Evolutionary conservation across 2,329 filamentous ascomycete species (phyloP).

Genomic region (Fusarium odoratissimum): DNA sequence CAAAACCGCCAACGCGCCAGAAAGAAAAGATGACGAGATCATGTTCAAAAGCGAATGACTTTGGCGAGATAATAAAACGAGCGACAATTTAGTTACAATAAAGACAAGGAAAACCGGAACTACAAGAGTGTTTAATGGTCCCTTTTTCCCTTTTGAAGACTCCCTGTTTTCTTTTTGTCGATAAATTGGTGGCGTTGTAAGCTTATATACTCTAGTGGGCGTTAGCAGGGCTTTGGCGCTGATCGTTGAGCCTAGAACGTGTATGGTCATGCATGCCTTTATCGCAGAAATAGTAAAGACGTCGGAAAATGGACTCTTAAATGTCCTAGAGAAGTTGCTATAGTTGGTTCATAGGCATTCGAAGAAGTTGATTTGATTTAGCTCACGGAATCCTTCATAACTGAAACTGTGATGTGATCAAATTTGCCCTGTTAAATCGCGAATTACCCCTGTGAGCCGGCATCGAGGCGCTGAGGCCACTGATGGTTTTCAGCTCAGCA

Average conservation of each 20-base stretch:
- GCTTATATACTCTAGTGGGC: not conserved
- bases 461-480: not conserved
- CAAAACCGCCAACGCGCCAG: not conserved
- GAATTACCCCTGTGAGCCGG: not conserved
- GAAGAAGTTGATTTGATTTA: not conserved
- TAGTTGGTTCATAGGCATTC: rapidly evolving
- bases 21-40: not conserved
- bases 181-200: not conserved
- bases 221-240: not conserved
- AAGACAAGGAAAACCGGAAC: not conserved
- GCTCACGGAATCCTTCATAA: rapidly evolving
- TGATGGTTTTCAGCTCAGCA: not conserved
- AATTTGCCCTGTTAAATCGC: not conserved
- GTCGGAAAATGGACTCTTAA: not conserved
- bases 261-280: not conserved
- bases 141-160: not conserved
- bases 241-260: not conserved
- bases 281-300: not conserved
- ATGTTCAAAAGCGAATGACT: not conserved
- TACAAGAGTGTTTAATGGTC: not conserved
- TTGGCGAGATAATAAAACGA: not conserved
- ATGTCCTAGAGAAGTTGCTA: too few species aligned
- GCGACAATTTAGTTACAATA: too few species aligned
- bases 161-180: not conserved
- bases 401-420: not conserved